Base-by-base conservation (phyloP, 2,329 filamentous ascomycete species). In the Alternaria metachromatica region DNA sequence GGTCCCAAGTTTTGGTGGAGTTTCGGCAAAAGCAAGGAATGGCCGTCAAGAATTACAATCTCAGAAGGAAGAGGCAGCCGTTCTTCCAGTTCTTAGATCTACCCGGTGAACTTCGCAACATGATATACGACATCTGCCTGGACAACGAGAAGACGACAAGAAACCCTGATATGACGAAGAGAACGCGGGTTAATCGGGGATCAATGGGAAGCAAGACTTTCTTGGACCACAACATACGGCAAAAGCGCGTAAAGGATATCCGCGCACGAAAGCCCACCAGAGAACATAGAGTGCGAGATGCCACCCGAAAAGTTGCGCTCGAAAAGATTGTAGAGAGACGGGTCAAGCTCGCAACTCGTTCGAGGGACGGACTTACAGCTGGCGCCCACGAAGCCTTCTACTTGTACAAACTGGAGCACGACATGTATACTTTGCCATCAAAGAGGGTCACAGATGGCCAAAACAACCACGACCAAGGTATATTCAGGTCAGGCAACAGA, bases 91-190 rank as follows among this genome's bases (percentile, higher is more conserved):
- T 58, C 46, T 10, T 58, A 12, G 46, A 58, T 2, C 56, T 58
- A 12, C 56, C 56, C 6, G 15, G 10, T 28, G 46, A 51, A n/a
- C 18, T 58, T 13, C 56, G 56, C 46, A 51, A 58, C 56, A 58
- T 30, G 54, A 46, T 56, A 21, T 56, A 28, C n/a, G 18, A 44
- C 26, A 6, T 41, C 25, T 46, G 45, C 20, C 20, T 58, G 13
- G 18, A 50, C 12, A n/a, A 37, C 15, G 55, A 48, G 37, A 41
- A 18, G 37, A 6, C 4, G 15, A 6, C 15, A 41, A 41, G 37
- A 3, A 41, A 41, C 5, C 37, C 15, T 41, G n/a, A 41, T 41
- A 41, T 41, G 37, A 41, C n/a, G 15, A 18, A 41, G 8, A 41
- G 37, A 0, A 10, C 8, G 15, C 15, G 33, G 33, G 33, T n/a